phyloP scores from a whole-genome alignment of 805 yeast genomes.

The Pichia californica region DNA sequence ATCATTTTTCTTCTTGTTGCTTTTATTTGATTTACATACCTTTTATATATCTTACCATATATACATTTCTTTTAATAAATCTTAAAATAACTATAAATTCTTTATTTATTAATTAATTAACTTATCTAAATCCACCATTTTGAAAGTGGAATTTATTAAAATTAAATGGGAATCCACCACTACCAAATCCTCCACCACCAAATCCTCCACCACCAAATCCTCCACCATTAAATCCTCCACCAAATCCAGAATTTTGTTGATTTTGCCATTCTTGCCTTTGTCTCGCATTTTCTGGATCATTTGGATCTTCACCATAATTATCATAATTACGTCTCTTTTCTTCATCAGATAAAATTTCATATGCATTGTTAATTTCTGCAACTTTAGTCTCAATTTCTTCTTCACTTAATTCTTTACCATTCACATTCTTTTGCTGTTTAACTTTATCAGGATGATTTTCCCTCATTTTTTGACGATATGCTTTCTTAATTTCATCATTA shows the following conservation, averaged over 20 bases:
- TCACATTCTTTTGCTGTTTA: constrained; percentile 25
- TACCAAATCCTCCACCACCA: neutral
- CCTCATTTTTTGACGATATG: constrained; percentile 71
- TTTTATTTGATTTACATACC: too few species aligned
- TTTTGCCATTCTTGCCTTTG: constrained; percentile 9
- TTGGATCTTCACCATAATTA: constrained; percentile 23
- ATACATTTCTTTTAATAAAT: too few species aligned
- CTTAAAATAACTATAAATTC: too few species aligned
- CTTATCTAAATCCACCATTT: neutral
- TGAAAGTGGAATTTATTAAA: neutral
- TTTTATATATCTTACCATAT: too few species aligned
- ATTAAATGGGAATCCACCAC: too few species aligned
- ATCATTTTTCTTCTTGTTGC: too few species aligned
- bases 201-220: neutral
- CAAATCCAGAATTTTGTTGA: constrained; percentile 5
- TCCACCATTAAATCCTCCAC: constrained; percentile 9
- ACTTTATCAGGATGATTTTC: constrained; percentile 92
- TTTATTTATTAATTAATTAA: neutral
- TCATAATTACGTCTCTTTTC: constrained; percentile 65
- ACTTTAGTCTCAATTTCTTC: constrained; percentile 74
- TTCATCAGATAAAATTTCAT: constrained; percentile 71
- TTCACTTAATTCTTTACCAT: constrained; percentile 41
- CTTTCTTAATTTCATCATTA: constrained; percentile 67
- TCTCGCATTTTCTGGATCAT: constrained; percentile 14
- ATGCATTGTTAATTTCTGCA: constrained; percentile 91